phyloP scores from a whole-genome alignment of 2,329 filamentous ascomycete species.

The Paraphaeosphaeria minitans region DNA sequence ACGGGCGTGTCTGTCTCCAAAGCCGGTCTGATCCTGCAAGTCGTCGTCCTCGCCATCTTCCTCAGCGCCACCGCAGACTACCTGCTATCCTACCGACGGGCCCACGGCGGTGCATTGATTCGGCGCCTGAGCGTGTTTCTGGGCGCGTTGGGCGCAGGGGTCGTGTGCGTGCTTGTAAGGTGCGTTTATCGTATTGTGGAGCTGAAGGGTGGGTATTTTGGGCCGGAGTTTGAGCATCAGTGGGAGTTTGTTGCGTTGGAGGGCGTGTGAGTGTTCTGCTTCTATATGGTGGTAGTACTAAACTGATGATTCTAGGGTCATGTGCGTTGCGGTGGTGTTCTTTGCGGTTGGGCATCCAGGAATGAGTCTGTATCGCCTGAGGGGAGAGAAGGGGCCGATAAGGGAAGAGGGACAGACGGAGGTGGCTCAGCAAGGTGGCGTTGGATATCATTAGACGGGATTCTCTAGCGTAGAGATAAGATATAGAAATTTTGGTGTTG shows the following conservation, averaged over 20 bases:
- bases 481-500: no score
- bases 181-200: slow-evolving; percentile 18
- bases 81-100: background rate
- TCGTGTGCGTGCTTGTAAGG: slow-evolving; percentile 9
- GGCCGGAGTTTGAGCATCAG: slow-evolving; percentile 11
- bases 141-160: background rate
- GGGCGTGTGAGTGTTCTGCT: slow-evolving; percentile 11
- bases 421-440: no score
- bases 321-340: background rate
- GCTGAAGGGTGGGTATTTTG: slow-evolving; percentile 18
- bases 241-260: slow-evolving; percentile 16
- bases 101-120: background rate
- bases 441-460: no score
- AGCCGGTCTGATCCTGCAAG: slow-evolving; percentile 5
- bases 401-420: no score
- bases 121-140: background rate
- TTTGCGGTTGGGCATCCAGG: background rate
- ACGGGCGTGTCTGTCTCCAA: background rate
- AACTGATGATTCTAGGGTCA: background rate
- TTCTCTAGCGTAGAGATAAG: no score
- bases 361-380: background rate
- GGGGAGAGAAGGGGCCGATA: background rate
- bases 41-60: slow-evolving; percentile 2
- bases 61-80: background rate
- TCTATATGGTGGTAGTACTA: background rate